phyloP scores from a whole-genome alignment of 768 basidiomycete species.

The Cubamyces lactineus region DNA sequence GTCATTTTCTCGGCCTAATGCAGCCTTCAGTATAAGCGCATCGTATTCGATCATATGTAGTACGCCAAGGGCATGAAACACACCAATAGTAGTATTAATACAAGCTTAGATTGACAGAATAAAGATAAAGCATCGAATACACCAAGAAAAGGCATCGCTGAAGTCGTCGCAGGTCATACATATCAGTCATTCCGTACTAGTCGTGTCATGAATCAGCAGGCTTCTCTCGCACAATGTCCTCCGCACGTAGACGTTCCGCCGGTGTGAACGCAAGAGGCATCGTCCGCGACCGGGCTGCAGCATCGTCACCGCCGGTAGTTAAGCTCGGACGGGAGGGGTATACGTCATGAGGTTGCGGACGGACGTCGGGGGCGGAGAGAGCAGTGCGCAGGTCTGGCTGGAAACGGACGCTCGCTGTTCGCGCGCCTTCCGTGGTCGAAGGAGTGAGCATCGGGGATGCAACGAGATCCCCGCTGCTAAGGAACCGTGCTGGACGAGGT shows the following conservation, averaged over 20 bases:
- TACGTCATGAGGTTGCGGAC: not conserved
- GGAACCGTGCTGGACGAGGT: constrained; percentile 1
- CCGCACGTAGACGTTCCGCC: constrained; percentile 14
- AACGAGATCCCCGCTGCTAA: constrained; percentile 18
- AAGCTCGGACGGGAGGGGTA: not conserved
- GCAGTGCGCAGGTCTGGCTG: constrained; percentile 4
- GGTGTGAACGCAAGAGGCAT: constrained; percentile 16
- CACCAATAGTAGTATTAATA: too few species aligned
- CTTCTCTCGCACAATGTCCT: constrained; percentile 10
- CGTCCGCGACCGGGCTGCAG: constrained; percentile 17
- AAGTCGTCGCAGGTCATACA: not conserved
- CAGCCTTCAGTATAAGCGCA: too few species aligned
- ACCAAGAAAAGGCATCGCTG: not conserved
- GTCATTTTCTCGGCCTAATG: too few species aligned
- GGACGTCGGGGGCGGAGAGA: constrained; percentile 13
- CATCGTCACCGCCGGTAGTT: constrained; percentile 4
- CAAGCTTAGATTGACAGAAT: too few species aligned
- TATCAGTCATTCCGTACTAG: too few species aligned
- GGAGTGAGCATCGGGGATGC: constrained; percentile 8
- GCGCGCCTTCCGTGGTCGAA: not conserved
- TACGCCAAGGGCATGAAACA: too few species aligned
- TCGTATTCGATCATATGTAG: too few species aligned
- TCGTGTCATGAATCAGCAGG: not conserved
- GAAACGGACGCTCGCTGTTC: constrained; percentile 16
- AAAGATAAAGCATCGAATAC: not conserved